A percentile compares a stretch with the other conserved stretches of the same genome.
Evolutionary conservation across 352 stramenopile genomes (phyloP).

Genomic region (Phytophthora capsici): DNA sequence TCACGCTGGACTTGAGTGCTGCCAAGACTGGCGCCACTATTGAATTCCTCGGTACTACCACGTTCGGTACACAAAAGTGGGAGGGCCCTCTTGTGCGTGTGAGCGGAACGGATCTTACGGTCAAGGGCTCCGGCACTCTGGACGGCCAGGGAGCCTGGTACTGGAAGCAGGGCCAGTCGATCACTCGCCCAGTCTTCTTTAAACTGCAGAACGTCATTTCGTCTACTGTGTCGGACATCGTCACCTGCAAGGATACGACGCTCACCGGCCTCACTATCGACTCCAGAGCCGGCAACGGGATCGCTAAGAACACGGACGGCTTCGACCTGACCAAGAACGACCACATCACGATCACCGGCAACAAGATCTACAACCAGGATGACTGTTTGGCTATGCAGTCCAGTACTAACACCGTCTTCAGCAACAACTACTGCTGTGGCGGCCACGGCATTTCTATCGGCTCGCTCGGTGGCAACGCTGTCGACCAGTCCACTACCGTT

Average conservation of each 20-base stretch:
- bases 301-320: constrained; percentile 30
- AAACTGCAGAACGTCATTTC: constrained; percentile 29
- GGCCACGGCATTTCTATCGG: constrained; percentile 43
- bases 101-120: constrained; percentile 31
- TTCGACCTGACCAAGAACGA: constrained; percentile 38
- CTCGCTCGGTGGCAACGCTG: constrained; percentile 32
- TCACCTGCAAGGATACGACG: constrained; percentile 25
- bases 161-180: constrained; percentile 41
- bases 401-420: constrained; percentile 28
- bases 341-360: constrained; percentile 36
- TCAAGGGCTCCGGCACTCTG: constrained; percentile 34
- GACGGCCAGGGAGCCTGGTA: constrained; percentile 49
- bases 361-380: constrained; percentile 40
- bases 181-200: constrained; percentile 44
- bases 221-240: constrained; percentile 37
- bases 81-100: constrained; percentile 37
- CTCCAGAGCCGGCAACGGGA: constrained; percentile 6
- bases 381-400: constrained; percentile 19
- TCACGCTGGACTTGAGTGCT: constrained; percentile 43
- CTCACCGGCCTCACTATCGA: constrained; percentile 25
- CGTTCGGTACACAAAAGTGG: constrained; percentile 42
- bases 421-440: constrained; percentile 26
- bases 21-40: constrained; percentile 40
- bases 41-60: constrained; percentile 41
- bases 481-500: constrained; percentile 35